A percentile compares a stretch with the other conserved stretches of the same genome.
Evolutionary conservation across 2,329 filamentous ascomycete genomes (phyloP).

Genomic region (Claviceps sp.): DNA sequence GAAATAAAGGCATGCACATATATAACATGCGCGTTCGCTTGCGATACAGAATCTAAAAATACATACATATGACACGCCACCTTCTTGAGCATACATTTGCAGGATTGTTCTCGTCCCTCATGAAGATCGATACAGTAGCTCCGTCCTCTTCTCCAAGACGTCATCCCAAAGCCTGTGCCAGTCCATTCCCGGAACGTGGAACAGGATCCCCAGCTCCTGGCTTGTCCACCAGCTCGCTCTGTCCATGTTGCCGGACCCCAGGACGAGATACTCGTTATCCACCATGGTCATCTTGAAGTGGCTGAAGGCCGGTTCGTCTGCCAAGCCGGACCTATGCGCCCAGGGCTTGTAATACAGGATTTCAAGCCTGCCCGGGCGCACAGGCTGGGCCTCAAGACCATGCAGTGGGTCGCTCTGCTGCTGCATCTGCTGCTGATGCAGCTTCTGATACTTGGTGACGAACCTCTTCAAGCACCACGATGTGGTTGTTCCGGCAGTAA

Average conservation of each 20-base stretch:
- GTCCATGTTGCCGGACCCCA: constrained; percentile 77
- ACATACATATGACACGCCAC: too few relatives aligned
- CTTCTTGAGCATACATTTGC: too few relatives aligned
- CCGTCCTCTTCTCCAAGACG: constrained; percentile 22
- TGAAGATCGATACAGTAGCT: constrained; percentile 8
- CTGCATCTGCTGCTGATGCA: constrained; percentile 5
- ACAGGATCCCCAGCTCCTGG: constrained; percentile 62
- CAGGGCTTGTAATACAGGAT: constrained; percentile 45
- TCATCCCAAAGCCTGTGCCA: constrained; percentile 25
- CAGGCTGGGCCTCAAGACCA: constrained; percentile 29
- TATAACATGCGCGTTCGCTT: too few relatives aligned
- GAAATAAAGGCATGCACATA: too few relatives aligned
- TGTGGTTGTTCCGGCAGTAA: constrained; percentile 65
- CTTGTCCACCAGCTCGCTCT: constrained; percentile 78
- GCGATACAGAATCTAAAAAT: too few relatives aligned
- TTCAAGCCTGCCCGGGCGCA: constrained; percentile 33
- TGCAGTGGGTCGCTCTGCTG: constrained; percentile 7
- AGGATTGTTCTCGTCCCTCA: background rate
- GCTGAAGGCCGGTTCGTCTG: constrained; percentile 53
- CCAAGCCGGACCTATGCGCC: constrained; percentile 14
- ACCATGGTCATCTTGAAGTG: constrained; percentile 69
- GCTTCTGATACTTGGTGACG: constrained; percentile 36
- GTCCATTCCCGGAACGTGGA: constrained; percentile 29
- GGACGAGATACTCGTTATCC: constrained; percentile 51
- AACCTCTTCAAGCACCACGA: constrained; percentile 48